These are phyloP conservation scores for Phanerodontia chrysosporium DNA, from an alignment of 768 basidiomycete genomes.

Conservation along the genomic window DNA sequence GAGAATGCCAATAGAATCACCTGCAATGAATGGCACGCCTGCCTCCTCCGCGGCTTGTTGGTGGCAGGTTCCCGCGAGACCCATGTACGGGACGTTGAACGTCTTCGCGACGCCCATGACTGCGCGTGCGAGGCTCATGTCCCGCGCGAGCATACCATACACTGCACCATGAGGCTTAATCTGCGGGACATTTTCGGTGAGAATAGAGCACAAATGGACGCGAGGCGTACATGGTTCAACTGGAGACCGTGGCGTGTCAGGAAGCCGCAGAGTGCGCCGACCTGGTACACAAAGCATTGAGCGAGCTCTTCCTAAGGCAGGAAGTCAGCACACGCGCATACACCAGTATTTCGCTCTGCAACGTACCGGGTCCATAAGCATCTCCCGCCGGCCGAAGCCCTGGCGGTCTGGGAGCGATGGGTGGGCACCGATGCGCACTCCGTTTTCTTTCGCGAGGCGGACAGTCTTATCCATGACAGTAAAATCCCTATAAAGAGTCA, in stretches of 20 bases:
- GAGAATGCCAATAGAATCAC: conserved; percentile 29
- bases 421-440: conserved; percentile 62
- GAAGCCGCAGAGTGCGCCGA: conserved; percentile 61
- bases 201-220: neutral
- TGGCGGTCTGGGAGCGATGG: conserved; percentile 61
- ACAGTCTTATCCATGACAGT: conserved; percentile 64
- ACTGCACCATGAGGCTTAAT: conserved; percentile 61
- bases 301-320: conserved; percentile 45
- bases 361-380: conserved; percentile 55
- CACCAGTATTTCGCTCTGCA: neutral
- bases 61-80: conserved; percentile 61
- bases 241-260: conserved; percentile 46
- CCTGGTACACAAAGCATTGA: conserved; percentile 60
- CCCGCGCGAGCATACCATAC: conserved; percentile 56
- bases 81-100: conserved; percentile 56
- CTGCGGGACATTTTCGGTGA: conserved; percentile 23
- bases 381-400: conserved; percentile 63
- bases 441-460: conserved; percentile 47
- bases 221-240: conserved; percentile 48
- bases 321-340: neutral
- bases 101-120: conserved; percentile 49
- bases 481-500: conserved; percentile 41
- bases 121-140: conserved; percentile 51
- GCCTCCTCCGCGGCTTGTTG: conserved; percentile 50
- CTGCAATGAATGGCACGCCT: conserved; percentile 59